Conservation (phyloP, 1,139 yeast species). For the Wickerhamomyces sp. region DNA sequence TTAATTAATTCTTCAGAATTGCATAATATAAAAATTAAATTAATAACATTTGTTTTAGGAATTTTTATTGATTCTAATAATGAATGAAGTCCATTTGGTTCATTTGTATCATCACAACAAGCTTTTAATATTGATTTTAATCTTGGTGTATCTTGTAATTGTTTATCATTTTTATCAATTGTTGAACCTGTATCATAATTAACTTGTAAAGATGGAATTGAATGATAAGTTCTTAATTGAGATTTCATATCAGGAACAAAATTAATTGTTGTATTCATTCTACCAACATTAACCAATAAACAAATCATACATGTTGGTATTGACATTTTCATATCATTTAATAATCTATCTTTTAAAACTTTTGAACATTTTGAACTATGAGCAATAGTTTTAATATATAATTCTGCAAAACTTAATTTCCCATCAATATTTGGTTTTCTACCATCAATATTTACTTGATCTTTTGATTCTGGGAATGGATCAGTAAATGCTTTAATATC, state of each 20-base stretch:
- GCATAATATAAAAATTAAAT: constrained; percentile 69
- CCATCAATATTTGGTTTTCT: constrained; percentile 18
- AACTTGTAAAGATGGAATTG: constrained; percentile 84
- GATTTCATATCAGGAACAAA: constrained; percentile 97
- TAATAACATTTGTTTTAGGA: constrained; percentile 62
- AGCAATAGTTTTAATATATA: constrained; percentile 77
- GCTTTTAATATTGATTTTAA: constrained; percentile 86
- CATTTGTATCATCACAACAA: constrained; percentile 53
- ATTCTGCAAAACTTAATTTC: constrained; percentile 73
- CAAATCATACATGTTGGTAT: constrained; percentile 79
- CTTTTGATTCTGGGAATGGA: constrained; percentile 28
- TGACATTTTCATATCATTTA: constrained; percentile 58
- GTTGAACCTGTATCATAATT: constrained; percentile 25
- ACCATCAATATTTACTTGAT: constrained; percentile 19
- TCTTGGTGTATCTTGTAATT: constrained; percentile 91
- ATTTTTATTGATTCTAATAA: constrained; percentile 32
- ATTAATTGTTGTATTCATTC: constrained; percentile 92
- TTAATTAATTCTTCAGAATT: constrained; percentile 52
- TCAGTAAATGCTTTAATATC: constrained; percentile 65
- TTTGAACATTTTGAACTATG: constrained; percentile 81
- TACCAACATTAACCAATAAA: constrained; percentile 81
- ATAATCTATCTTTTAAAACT: constrained; percentile 70
- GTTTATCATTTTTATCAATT: constrained; percentile 41
- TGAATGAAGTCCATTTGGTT: constrained; percentile 47
- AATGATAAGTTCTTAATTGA: constrained; percentile 85